phyloP scores from a whole-genome alignment of 345 rosid genomes.

The Brassica juncea region DNA sequence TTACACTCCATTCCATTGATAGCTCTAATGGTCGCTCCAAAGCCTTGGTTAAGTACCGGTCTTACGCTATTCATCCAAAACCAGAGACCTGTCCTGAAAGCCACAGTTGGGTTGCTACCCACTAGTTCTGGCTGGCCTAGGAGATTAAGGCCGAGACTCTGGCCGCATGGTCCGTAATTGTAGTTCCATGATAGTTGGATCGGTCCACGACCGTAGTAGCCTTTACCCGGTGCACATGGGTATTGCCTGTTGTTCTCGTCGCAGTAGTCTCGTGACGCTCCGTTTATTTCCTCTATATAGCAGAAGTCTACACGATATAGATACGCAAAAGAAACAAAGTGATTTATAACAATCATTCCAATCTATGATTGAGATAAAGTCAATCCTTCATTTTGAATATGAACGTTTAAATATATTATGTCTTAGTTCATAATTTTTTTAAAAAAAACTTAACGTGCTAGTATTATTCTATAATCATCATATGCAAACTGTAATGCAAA shows the following conservation, averaged over 20 bases:
- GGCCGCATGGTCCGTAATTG: slow-evolving; percentile 58
- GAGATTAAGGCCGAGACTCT: slow-evolving; percentile 40
- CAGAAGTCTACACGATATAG: slow-evolving; percentile 53
- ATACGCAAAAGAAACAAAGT: background rate
- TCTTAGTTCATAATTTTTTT: background rate
- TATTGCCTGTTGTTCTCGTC: slow-evolving; percentile 45
- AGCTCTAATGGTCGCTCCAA: slow-evolving; percentile 52
- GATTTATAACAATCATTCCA: background rate
- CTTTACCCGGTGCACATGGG: slow-evolving; percentile 53
- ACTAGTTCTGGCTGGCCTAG: slow-evolving; percentile 49
- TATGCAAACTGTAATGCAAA: background rate
- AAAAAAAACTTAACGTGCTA: background rate
- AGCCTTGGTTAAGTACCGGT: slow-evolving; percentile 40
- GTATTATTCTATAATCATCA: background rate
- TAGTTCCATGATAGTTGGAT: background rate
- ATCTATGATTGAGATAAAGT: background rate
- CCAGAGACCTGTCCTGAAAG: slow-evolving; percentile 49
- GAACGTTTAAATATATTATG: background rate
- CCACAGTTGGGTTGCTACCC: slow-evolving; percentile 37
- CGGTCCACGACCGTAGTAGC: slow-evolving; percentile 42
- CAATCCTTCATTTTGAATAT: background rate
- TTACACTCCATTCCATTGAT: slow-evolving; percentile 54
- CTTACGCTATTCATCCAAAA: background rate
- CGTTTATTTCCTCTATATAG: slow-evolving; percentile 56
- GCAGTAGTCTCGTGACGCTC: slow-evolving; percentile 49